Conservation (phyloP, 805 yeast species). For the Cyberlindnera saturnus region DNA sequence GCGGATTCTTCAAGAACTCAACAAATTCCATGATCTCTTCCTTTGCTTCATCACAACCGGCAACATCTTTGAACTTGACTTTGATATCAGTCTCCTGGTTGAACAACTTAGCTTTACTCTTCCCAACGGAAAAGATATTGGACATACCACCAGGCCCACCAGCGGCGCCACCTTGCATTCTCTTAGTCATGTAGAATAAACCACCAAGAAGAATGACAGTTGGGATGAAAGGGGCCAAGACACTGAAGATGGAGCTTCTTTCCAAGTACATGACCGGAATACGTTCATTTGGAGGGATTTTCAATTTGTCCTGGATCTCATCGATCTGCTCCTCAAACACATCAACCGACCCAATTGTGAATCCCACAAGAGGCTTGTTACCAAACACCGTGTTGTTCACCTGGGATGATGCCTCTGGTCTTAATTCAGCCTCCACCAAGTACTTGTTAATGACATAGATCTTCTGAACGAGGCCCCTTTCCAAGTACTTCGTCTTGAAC, state of each 20-base stretch:
- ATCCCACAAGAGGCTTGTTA: constrained; percentile 43
- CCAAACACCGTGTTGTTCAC: constrained; percentile 23
- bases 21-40: constrained; percentile 96
- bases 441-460: constrained; percentile 69
- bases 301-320: constrained; percentile 60
- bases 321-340: constrained; percentile 80
- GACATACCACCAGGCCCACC: constrained; percentile 50
- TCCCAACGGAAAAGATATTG: constrained; percentile 72
- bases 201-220: constrained; percentile 79
- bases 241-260: constrained; percentile 56
- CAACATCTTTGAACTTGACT: constrained; percentile 81
- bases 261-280: constrained; percentile 75
- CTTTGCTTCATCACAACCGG: constrained; percentile 92
- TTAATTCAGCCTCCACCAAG: constrained; percentile 64
- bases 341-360: constrained; percentile 86
- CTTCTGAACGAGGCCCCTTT: constrained; percentile 70
- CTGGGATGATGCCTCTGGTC: constrained; percentile 30
- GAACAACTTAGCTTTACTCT: constrained; percentile 72
- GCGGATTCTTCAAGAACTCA: constrained; percentile 77
- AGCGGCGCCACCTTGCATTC: constrained; percentile 34
- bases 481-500: constrained; percentile 72
- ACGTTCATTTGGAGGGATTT: constrained; percentile 62
- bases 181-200: constrained; percentile 37
- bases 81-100: constrained; percentile 81
- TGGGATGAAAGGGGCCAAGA: constrained; percentile 69